These are phyloP conservation scores for Rhododendron kiyosumense DNA, from an alignment of 148 eudicot species.

Conservation along the genomic window DNA sequence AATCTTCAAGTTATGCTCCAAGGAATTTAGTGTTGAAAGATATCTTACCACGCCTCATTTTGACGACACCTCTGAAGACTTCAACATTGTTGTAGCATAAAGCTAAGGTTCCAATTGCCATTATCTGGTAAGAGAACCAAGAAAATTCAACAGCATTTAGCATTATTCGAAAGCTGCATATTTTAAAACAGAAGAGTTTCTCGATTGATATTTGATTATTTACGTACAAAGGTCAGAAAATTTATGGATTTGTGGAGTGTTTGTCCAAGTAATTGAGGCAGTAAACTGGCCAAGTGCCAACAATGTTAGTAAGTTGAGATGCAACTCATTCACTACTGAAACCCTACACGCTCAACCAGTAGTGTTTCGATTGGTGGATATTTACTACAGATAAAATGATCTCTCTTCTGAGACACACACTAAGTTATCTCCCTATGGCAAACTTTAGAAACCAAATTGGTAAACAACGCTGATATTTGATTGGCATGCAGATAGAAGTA, in stretches of 20 bases:
- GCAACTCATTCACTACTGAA: background rate
- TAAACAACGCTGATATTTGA: background rate
- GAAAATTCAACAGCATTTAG: background rate
- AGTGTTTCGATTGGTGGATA: background rate
- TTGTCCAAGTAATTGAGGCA: background rate
- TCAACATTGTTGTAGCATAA: slow-evolving; percentile 87
- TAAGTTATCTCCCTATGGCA: background rate
- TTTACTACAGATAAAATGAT: background rate
- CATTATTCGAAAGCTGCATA: background rate
- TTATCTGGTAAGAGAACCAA: slow-evolving; percentile 34
- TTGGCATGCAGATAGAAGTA: background rate
- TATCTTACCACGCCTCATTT: slow-evolving; percentile 54
- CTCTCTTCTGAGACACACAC: background rate
- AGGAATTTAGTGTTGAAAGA: background rate
- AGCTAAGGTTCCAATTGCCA: slow-evolving; percentile 91
- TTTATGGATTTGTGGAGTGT: background rate
- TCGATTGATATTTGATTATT: background rate
- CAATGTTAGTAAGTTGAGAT: background rate
- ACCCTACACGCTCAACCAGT: background rate
- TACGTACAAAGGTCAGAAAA: background rate
- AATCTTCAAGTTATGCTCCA: background rate
- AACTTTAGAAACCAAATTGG: background rate
- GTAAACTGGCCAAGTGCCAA: background rate
- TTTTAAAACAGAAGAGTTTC: background rate
- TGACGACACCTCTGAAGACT: slow-evolving; percentile 89